Percentiles rank a stretch among this genome's conserved stretches.
These are phyloP conservation scores for Gossypium schwendimanii DNA, from an alignment of 441 rosid genomes.

Conservation along the genomic window DNA sequence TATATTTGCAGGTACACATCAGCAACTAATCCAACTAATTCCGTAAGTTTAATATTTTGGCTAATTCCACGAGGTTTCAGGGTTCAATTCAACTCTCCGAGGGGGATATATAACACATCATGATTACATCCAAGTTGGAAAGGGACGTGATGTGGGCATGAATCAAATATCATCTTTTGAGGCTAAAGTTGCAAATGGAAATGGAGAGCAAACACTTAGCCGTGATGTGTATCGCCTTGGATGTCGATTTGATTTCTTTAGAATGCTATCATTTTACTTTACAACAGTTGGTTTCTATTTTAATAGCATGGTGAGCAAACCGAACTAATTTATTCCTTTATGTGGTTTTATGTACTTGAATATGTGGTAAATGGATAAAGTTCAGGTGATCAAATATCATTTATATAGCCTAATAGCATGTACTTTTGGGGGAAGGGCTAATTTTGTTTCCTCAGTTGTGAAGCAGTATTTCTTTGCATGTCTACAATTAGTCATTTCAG, in stretches of 20 bases:
- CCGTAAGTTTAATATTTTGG: conserved; percentile 10
- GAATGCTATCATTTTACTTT: conserved; percentile 96
- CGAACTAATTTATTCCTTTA: conserved; percentile 6
- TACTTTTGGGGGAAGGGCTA: neutral
- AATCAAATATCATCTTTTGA: conserved; percentile 89
- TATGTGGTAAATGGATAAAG: conserved; percentile 1
- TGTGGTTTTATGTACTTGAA: neutral
- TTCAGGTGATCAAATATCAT: neutral
- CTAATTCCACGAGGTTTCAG: conserved; percentile 39
- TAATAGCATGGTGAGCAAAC: conserved; percentile 75
- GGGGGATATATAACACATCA: conserved; percentile 94
- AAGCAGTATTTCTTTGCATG: conserved; percentile 6
- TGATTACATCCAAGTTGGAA: conserved; percentile 97
- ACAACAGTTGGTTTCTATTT: conserved; percentile 97
- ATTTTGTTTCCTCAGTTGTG: conserved; percentile 7
- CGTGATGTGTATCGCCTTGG: conserved; percentile 95
- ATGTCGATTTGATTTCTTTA: conserved; percentile 83
- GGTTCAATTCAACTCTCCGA: conserved; percentile 83
- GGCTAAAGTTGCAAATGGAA: conserved; percentile 98
- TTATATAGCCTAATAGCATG: neutral
- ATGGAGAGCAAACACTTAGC: conserved; percentile 95
- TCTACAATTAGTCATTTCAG: neutral
- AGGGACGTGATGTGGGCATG: conserved; percentile 96
- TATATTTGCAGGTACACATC: conserved; percentile 68
- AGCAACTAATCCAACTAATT: neutral